Evolutionary conservation across 768 basidiomycete genomes (phyloP).

Genomic region (Leccinum obscurum): DNA sequence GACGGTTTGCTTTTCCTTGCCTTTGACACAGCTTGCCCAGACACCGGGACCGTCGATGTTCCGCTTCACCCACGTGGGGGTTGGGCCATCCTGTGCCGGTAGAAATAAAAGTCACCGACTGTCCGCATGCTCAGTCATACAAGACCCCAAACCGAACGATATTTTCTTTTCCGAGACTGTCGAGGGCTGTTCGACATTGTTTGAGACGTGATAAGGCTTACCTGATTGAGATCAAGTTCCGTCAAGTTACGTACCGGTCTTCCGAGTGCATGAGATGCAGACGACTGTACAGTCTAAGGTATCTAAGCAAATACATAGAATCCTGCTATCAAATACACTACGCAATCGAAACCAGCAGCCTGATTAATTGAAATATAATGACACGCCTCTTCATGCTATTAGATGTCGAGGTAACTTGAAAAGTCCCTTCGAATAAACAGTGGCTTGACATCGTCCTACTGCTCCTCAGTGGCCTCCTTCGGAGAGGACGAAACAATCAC

Average conservation of each 20-base stretch:
- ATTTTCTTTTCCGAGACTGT: constrained; percentile 46
- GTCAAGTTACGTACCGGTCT: not conserved
- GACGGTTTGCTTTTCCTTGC: constrained; percentile 76
- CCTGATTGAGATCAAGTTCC: not conserved
- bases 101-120: constrained; percentile 4
- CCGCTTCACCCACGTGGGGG: constrained; percentile 63
- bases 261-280: not conserved
- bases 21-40: constrained; percentile 85
- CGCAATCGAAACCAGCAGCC: constrained; percentile 5
- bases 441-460: not conserved
- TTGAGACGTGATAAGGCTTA: not conserved
- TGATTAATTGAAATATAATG: constrained; percentile 33
- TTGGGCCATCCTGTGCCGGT: constrained; percentile 53
- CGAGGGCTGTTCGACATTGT: constrained; percentile 23
- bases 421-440: constrained; percentile 1
- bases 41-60: constrained; percentile 78
- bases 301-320: constrained; percentile 20
- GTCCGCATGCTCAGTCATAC: not conserved
- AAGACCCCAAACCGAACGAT: constrained; percentile 44
- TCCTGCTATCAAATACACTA: constrained; percentile 10
- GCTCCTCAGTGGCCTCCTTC: not conserved
- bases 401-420: constrained; percentile 3
- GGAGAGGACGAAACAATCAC: not conserved
- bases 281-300: constrained; percentile 13
- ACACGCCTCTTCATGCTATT: constrained; percentile 9